phyloP scores from a whole-genome alignment of 495 filamentous ascomycete species.

The Neurospora intermedia region DNA sequence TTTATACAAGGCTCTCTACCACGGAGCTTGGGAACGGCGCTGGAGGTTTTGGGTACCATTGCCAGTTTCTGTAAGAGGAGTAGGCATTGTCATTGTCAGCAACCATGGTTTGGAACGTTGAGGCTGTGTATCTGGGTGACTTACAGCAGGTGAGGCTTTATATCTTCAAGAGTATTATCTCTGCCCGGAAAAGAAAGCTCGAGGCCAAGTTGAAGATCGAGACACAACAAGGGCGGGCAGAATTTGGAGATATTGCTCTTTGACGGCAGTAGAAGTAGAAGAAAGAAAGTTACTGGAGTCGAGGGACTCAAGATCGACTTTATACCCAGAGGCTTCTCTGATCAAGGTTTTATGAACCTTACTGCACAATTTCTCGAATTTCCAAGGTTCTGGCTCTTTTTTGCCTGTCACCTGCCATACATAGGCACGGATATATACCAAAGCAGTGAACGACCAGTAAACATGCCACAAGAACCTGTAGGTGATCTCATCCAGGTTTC shows the following conservation, averaged over 20 bases:
- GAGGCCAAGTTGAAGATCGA: background rate
- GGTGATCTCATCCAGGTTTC: background rate
- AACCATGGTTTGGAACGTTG: background rate
- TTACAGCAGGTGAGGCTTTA: background rate
- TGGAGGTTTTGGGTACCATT: background rate
- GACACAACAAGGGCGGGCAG: background rate
- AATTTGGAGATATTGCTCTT: background rate
- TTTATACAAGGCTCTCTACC: background rate
- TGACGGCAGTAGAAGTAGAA: background rate
- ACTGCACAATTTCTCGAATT: background rate
- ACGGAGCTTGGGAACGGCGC: background rate
- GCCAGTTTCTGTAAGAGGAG: background rate
- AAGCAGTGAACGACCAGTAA: background rate
- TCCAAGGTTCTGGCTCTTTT: background rate
- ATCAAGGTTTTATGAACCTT: background rate
- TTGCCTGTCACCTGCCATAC: background rate
- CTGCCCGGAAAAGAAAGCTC: background rate
- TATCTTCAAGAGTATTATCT: background rate
- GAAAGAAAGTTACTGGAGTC: background rate
- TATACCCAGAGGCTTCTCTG: background rate
- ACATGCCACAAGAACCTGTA: background rate
- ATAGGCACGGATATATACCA: background rate
- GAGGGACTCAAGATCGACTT: background rate
- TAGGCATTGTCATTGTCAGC: background rate
- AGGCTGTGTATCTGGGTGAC: background rate